Conservation (phyloP, 352 stramenopile species). For the Phytopythium delawarense region DNA sequence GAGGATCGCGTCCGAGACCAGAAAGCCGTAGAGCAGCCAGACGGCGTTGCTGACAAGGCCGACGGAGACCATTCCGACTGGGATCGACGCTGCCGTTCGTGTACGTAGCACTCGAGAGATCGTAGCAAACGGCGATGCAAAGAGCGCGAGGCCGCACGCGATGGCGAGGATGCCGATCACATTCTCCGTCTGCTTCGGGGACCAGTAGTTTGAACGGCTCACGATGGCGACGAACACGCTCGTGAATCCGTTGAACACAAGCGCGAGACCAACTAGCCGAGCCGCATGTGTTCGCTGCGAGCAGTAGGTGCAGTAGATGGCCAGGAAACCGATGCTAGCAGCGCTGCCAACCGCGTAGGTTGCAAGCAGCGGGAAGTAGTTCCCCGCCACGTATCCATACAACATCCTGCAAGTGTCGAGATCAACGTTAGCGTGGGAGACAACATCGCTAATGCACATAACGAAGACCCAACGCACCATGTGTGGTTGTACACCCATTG, state of each 20-base stretch:
- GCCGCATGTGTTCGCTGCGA: slow-evolving; percentile 4
- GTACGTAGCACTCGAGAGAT: slow-evolving; percentile 12
- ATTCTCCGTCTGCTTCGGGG: slow-evolving; percentile 8
- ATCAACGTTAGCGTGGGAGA: background rate
- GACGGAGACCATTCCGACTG: slow-evolving; percentile 18
- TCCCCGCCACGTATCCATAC: slow-evolving; percentile 30
- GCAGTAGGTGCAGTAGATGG: slow-evolving; percentile 21
- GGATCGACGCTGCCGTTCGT: slow-evolving; percentile 10
- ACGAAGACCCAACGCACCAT: slow-evolving; percentile 18
- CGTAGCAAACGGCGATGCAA: slow-evolving; percentile 14
- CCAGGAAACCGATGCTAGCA: slow-evolving; percentile 26
- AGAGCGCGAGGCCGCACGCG: slow-evolving; percentile 19
- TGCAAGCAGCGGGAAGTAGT: slow-evolving; percentile 33
- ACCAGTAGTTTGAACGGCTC: slow-evolving; percentile 6
- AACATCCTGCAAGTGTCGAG: slow-evolving; percentile 18
- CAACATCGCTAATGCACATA: background rate
- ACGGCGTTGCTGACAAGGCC: slow-evolving; percentile 35
- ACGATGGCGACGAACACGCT: slow-evolving; percentile 18
- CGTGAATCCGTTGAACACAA: slow-evolving; percentile 19
- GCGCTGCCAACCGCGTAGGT: slow-evolving; percentile 26
- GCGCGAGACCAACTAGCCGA: slow-evolving; percentile 10
- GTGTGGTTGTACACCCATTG: slow-evolving; percentile 45
- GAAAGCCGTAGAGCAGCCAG: slow-evolving; percentile 33
- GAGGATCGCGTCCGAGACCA: slow-evolving; percentile 31
- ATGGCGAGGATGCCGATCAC: slow-evolving; percentile 27